Evolutionary conservation across 2,329 filamentous ascomycete species (phyloP).

Genomic region (Tolypocladium tundrense): DNA sequence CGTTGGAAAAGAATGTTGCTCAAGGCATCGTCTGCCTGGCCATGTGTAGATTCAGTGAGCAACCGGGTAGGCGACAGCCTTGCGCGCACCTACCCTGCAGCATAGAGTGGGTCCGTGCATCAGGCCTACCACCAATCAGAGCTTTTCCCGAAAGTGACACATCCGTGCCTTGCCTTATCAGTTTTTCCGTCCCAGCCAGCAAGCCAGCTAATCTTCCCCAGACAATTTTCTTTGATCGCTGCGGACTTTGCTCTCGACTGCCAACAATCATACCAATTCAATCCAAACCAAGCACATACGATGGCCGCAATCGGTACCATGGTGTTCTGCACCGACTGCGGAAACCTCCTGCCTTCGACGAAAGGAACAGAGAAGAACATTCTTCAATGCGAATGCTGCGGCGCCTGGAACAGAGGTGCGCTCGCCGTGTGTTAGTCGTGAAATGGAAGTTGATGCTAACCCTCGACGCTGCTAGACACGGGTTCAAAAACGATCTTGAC

Average conservation of each 20-base stretch:
- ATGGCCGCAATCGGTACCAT: constrained; percentile 90
- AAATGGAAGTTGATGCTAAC: constrained; percentile 6
- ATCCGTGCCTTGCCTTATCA: constrained; percentile 11
- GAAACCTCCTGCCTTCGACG: constrained; percentile 76
- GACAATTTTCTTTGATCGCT: background rate
- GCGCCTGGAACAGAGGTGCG: constrained; percentile 70
- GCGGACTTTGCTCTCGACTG: background rate
- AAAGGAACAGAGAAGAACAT: constrained; percentile 66
- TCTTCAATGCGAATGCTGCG: constrained; percentile 77
- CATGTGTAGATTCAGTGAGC: background rate
- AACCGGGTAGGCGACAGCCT: constrained; percentile 4
- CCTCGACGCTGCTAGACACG: constrained; percentile 42
- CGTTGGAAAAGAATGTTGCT: background rate
- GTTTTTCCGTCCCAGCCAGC: constrained; percentile 18
- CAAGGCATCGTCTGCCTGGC: background rate
- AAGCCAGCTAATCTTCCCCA: background rate
- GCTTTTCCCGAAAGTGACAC: constrained; percentile 12
- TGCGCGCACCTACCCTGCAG: constrained; percentile 4
- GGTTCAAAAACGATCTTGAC: constrained; percentile 69
- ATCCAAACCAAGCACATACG: constrained; percentile 4
- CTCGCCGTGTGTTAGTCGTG: constrained; percentile 8
- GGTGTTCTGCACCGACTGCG: constrained; percentile 88
- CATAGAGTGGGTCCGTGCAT: background rate
- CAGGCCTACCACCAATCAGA: constrained; percentile 1
- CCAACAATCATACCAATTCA: background rate